Evolutionary conservation across 495 filamentous ascomycete species (phyloP), one percentile per base, ranked within the genome.

Genomic region (Lentithecium fluviatile): DNA sequence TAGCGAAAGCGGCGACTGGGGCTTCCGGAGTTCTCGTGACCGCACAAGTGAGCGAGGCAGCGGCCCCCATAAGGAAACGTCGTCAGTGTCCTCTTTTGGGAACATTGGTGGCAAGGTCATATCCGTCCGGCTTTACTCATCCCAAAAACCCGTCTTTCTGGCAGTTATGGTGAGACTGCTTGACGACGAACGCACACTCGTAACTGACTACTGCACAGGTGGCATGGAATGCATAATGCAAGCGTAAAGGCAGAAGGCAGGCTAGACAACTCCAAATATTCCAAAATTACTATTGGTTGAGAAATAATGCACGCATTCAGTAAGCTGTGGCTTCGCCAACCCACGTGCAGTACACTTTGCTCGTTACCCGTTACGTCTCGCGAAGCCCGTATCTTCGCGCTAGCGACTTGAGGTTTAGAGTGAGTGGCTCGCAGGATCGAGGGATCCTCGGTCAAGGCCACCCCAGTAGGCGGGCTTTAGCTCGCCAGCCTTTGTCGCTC

Each of bases 281-380:
- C 64, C 43, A 58, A 63, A 58, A 63, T 58, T 63, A 29, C 45
- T 42, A 67, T 63, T 67, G 64, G 64, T 34, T 43, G 34, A 56
- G 10, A 52, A n/a, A 51, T 59, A 58, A 62, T 59, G 64, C 60
- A 59, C 64, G 17, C 24, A 55, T 46, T 17, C 17, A 58, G 6
- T 21, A 51, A 34, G 52, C 48, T 23, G 64, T 62, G 58, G 64
- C 48, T 63, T 62, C 50, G 49, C 52, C 63, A 53, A 63, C 45
- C 54, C 53, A 67, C 64, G 59, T 59, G 64, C 64, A 65, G n/a
- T n/a, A n/a, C n/a, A n/a, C n/a, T 38, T 47, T 38, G 49, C 24
- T 2, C 11, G 29, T 17, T n/a, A 43, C 43, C 40, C 38, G 56
- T 60, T 65, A 51, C 61, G 54, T 58, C 58, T 58, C 56, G 49